Percentiles rank a stretch among this genome's conserved stretches.
Evolutionary conservation across 495 filamentous ascomycete genomes (phyloP).

Genomic region (Pseudevernia furfuracea): DNA sequence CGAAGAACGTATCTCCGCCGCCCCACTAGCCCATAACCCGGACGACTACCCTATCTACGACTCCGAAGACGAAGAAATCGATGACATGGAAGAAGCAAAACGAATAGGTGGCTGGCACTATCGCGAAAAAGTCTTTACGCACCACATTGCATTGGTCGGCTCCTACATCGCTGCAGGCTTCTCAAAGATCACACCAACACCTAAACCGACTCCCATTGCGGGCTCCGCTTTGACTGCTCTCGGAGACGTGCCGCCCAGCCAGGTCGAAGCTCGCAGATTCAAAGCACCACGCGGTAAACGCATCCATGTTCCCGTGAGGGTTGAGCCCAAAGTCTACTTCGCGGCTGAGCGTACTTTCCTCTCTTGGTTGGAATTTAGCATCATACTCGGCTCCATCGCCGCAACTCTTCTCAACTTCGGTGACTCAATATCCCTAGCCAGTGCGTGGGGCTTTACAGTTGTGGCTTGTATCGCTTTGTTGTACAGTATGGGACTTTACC

Average conservation of each 20-base stretch:
- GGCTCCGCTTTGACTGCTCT: constrained; percentile 36
- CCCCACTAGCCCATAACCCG: constrained; percentile 45
- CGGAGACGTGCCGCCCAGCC: constrained; percentile 17
- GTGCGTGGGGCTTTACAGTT: constrained; percentile 71
- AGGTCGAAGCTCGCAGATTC: constrained; percentile 59
- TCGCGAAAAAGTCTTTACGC: constrained; percentile 46
- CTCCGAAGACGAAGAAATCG: constrained; percentile 63
- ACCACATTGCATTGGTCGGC: constrained; percentile 36
- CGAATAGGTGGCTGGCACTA: constrained; percentile 66
- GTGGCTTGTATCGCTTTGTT: constrained; percentile 65
- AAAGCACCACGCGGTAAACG: constrained; percentile 65
- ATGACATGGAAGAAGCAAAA: constrained; percentile 64
- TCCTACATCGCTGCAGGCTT: constrained; percentile 40
- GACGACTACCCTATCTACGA: constrained; percentile 85
- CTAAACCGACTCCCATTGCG: constrained; percentile 53
- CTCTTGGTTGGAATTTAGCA: constrained; percentile 94
- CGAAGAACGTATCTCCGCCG: constrained; percentile 64
- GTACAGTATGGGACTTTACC: constrained; percentile 74
- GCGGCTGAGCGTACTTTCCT: constrained; percentile 94
- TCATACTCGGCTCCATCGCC: constrained; percentile 87
- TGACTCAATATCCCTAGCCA: constrained; percentile 50
- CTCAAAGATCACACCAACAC: constrained; percentile 49
- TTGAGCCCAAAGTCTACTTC: constrained; percentile 97
- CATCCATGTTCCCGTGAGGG: constrained; percentile 90
- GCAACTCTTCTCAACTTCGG: constrained; percentile 89